Percentiles rank a stretch among this genome's conserved stretches.
Conservation (phyloP, 176 grass and related monocot species). For the Phoenix dactylifera region DNA sequence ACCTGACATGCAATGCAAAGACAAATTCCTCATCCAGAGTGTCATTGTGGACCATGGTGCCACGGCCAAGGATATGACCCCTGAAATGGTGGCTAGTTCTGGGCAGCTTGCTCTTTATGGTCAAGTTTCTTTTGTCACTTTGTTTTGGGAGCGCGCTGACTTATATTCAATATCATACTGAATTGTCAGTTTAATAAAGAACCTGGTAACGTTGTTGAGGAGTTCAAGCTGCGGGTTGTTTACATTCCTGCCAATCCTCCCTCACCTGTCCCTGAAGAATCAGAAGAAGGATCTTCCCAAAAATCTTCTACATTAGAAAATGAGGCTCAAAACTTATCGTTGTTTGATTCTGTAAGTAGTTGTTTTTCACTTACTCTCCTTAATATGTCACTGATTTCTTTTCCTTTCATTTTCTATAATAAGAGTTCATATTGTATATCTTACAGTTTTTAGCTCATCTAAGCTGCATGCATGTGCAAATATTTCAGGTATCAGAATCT, state of each 20-base stretch:
- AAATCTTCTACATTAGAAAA: slow-evolving; percentile 55
- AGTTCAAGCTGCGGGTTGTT: slow-evolving; percentile 88
- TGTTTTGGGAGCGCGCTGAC: neutral
- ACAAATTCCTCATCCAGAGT: slow-evolving; percentile 93
- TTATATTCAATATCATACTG: neutral
- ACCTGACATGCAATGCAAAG: slow-evolving; percentile 71
- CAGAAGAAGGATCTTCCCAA: slow-evolving; percentile 76
- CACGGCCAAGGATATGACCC: slow-evolving; percentile 45
- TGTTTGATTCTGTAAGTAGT: slow-evolving; percentile 68
- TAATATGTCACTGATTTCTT: neutral
- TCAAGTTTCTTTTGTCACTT: neutral
- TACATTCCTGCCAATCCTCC: slow-evolving; percentile 60
- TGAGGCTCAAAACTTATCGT: slow-evolving; percentile 25
- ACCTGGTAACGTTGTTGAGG: slow-evolving; percentile 70
- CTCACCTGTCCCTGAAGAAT: slow-evolving; percentile 52
- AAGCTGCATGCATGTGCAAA: neutral
- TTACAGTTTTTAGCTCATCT: neutral
- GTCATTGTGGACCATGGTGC: slow-evolving; percentile 37
- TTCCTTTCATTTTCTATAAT: neutral
- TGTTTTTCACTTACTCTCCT: neutral
- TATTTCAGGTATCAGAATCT: slow-evolving; percentile 8
- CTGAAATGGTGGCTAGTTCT: slow-evolving; percentile 49
- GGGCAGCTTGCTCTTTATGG: neutral
- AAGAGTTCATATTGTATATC: neutral
- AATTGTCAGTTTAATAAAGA: slow-evolving; percentile 81